Percentiles rank a stretch among this genome's conserved stretches.
These are phyloP conservation scores for Boletus speciosus DNA, from an alignment of 768 basidiomycete species.

Conservation along the genomic window DNA sequence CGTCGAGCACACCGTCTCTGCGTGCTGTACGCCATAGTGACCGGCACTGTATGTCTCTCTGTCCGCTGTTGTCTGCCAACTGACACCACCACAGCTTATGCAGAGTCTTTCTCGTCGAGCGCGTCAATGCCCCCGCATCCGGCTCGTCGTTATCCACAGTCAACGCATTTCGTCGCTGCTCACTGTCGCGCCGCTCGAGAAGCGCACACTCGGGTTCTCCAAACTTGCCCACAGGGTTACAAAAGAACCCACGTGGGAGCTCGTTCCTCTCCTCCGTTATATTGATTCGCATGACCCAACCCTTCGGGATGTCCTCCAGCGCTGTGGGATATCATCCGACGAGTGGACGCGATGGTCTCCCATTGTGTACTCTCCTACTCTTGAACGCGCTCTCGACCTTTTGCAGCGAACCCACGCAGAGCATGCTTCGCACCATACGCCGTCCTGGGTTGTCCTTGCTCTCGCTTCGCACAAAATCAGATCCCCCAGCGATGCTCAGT, in stretches of 20 bases:
- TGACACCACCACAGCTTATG: constrained; percentile 20
- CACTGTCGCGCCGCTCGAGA: constrained; percentile 22
- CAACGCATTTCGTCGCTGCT: constrained; percentile 19
- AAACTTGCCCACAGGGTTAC: constrained; percentile 36
- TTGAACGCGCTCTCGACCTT: constrained; percentile 30
- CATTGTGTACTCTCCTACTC: constrained; percentile 32
- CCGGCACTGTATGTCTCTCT: neutral
- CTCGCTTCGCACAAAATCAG: constrained; percentile 46
- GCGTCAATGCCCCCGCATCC: neutral
- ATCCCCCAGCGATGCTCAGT: constrained; percentile 43
- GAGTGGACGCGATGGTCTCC: constrained; percentile 42
- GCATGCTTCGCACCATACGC: constrained; percentile 21
- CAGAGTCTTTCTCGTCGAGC: constrained; percentile 13
- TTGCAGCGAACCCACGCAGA: constrained; percentile 12
- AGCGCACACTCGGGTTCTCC: constrained; percentile 24
- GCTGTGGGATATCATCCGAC: constrained; percentile 32
- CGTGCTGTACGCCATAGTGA: neutral
- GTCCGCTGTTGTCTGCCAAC: neutral
- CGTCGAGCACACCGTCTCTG: neutral
- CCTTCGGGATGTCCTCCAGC: constrained; percentile 25
- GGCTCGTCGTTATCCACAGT: neutral
- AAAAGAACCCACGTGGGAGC: constrained; percentile 41
- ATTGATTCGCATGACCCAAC: constrained; percentile 1
- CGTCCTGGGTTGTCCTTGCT: constrained; percentile 55
- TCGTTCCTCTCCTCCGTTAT: constrained; percentile 35